Percentiles rank a stretch among this genome's conserved stretches.
Conservation (phyloP, 805 yeast species). For the Osmozyma mogii region DNA sequence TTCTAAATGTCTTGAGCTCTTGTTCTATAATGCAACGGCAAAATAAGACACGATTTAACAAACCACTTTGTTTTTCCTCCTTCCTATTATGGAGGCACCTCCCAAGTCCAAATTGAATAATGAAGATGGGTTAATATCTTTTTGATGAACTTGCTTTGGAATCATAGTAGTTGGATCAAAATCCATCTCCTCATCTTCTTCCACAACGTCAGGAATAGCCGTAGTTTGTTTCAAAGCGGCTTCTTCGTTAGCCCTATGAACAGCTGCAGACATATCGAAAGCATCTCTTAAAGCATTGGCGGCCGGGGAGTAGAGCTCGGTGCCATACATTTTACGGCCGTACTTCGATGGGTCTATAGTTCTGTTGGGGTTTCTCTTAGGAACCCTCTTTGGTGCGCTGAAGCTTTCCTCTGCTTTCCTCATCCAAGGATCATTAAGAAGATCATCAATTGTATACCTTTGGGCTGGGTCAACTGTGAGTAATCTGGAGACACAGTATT, state of each 20-base stretch:
- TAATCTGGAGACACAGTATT: conserved; percentile 57
- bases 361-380: no score
- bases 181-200: conserved; percentile 34
- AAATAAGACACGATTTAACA: no score
- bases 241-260: conserved; percentile 73
- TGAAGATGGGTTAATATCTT: no score
- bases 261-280: conserved; percentile 79
- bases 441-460: conserved; percentile 65
- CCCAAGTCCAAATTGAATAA: conserved; percentile 40
- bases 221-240: conserved; percentile 24
- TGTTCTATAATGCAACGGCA: no score
- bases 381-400: conserved; percentile 1
- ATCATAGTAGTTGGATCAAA: no score
- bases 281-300: conserved; percentile 80
- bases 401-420: conserved; percentile 5
- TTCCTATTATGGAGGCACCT: conserved; percentile 47
- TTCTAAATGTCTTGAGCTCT: no score
- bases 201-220: conserved; percentile 19
- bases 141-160: no score
- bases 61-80: conserved; percentile 30
- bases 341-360: no score
- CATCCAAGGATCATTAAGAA: conserved; percentile 74
- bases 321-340: no score
- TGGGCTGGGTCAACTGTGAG: conserved; percentile 63
- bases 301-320: conserved; percentile 53